These are phyloP conservation scores for Phaeodactylum tricornutum DNA, from an alignment of 108 stramenopile species.

Conservation along the genomic window DNA sequence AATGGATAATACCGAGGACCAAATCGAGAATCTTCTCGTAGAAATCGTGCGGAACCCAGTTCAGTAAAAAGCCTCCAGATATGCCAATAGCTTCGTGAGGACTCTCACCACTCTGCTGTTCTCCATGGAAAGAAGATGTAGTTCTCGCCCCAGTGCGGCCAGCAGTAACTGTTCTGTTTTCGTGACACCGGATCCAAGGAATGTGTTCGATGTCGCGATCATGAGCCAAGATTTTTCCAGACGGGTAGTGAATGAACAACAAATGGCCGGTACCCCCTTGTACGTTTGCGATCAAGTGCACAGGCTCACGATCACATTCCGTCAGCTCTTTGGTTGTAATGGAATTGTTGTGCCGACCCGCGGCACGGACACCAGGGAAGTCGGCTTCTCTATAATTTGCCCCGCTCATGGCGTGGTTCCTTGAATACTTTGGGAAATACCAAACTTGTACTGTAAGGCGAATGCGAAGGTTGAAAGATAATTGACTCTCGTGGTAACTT, in stretches of 20 bases:
- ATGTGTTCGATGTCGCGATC: constrained; percentile 4
- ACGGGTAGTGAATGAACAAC: constrained; percentile 11
- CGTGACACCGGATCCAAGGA: neutral
- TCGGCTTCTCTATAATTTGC: too few relatives aligned
- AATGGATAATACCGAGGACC: neutral
- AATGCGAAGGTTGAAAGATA: too few relatives aligned
- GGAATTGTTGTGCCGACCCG: too few relatives aligned
- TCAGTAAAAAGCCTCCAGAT: constrained; percentile 2
- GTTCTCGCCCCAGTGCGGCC: neutral
- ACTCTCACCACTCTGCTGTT: neutral
- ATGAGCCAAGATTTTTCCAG: constrained; percentile 1
- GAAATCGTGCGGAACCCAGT: constrained; percentile 1
- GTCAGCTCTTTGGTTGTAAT: constrained; percentile 7
- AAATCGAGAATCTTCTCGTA: neutral
- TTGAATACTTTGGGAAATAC: too few relatives aligned
- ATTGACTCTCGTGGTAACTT: too few relatives aligned
- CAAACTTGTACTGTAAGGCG: too few relatives aligned
- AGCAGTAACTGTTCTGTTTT: neutral
- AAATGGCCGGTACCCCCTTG: constrained; percentile 15
- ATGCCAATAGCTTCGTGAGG: neutral
- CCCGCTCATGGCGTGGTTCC: too few relatives aligned
- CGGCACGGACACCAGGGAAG: too few relatives aligned
- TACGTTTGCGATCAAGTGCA: constrained; percentile 4
- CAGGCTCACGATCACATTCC: constrained; percentile 10
- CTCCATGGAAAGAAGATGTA: neutral